Base-by-base conservation (phyloP, 306 rosid species). In the Clitoria ternatea region DNA sequence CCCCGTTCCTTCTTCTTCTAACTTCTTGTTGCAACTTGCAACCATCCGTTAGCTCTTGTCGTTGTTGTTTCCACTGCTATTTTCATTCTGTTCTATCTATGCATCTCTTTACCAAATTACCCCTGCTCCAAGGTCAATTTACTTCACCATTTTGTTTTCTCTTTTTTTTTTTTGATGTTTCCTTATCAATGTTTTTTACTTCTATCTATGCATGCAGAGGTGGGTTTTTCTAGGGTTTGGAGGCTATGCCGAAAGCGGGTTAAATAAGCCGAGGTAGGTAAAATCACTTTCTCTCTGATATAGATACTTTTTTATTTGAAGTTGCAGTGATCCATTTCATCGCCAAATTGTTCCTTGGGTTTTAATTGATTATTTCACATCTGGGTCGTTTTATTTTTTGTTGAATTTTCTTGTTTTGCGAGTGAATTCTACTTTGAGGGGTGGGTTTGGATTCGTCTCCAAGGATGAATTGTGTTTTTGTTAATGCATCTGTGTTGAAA, bases 201-300 rank as follows among this genome's bases (percentile, higher is more conserved):
- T 29, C 5, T 29, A 2, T 29, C 5, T 29, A 2, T 78, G 83
- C 61, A 29, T 52, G 75, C 83, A 62, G 77, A 66, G 56, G 43
- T 81, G 78, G 45, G 71, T 54, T 87, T 80, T 76, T 59, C 48
- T 81, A 68, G 84, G 86, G 82, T 87, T 76, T 77, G 47, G 22
- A 54, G 33, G 27, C 33, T 63, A 18, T 40, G 71, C 27, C 10
- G 55, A 71, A 55, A 67, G 35, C 15, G 57, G 74, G 56, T 5
- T 65, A 39, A 18, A 43, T 71, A 47, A 72, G 64, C 82, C 68
- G 32, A 69, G 88, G 81, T 83, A 32, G 73, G 40, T 0, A 5
- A 15, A 73, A 23, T 73, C 47, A 40, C 3, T 54, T 18, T 57
- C 18, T 53, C 33, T 44, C 23, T 26, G 1, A n/a, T 13, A 1